These are phyloP conservation scores for Debaryomyces tyrocola DNA, from an alignment of 805 yeast species.

Conservation along the genomic window DNA sequence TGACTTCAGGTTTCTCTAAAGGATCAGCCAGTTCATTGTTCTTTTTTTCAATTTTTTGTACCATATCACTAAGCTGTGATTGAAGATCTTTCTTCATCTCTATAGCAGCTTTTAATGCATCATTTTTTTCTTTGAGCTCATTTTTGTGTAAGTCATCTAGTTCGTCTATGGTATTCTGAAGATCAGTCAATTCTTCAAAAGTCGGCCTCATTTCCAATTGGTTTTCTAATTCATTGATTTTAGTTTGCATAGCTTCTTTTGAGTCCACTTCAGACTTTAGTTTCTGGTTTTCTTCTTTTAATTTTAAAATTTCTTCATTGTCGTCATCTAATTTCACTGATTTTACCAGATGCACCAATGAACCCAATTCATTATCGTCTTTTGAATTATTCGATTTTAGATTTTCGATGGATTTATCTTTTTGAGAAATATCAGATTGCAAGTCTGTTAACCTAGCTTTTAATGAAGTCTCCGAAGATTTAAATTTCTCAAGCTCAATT, in stretches of 20 bases:
- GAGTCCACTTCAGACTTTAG: not conserved
- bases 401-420: not conserved
- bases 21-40: not conserved
- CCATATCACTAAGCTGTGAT: slow-evolving; percentile 17
- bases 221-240: slow-evolving; percentile 26
- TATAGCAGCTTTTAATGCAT: slow-evolving; percentile 22
- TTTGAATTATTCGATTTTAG: not conserved
- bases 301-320: not conserved
- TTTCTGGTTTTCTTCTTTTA: not conserved
- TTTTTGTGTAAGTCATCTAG: slow-evolving; percentile 38
- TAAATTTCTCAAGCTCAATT: not conserved
- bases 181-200: slow-evolving; percentile 40
- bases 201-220: slow-evolving; percentile 42
- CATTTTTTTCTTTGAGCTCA: slow-evolving; percentile 27
- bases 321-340: not conserved
- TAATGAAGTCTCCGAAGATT: not conserved
- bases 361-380: not conserved
- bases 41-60: not conserved
- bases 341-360: not conserved
- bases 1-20: not conserved
- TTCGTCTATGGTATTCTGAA: slow-evolving; percentile 44
- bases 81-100: slow-evolving; percentile 21
- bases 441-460: not conserved
- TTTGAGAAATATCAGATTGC: not conserved
- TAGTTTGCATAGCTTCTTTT: slow-evolving; percentile 1